Base-by-base conservation (phyloP, 352 stramenopile species). In the Phytophthora sojae region DNA sequence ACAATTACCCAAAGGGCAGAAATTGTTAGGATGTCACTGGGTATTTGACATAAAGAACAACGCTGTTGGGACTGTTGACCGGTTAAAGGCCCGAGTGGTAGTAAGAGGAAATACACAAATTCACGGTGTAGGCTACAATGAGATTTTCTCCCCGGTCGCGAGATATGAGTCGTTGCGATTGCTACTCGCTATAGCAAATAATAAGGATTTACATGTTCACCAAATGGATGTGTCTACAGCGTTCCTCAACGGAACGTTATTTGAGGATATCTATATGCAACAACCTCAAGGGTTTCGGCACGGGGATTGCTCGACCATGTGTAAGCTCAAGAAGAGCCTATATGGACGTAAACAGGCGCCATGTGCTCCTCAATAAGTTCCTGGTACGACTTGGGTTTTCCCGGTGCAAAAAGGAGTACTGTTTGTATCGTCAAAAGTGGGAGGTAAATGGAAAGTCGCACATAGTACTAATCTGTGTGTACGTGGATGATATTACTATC, bases 371-470 rank as follows among this genome's bases (percentile, higher is more conserved):
- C 11, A 59, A 58, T 52, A 59, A 59, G 32, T n/a, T 66, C 1
- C 17, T 66, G 0, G 26, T 37, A 17, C 54, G n/a, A 19, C n/a
- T 65, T 25, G 30, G 58, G 6, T 58, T 57, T 65, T 65, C n/a
- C 37, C 29, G 29, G 58, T 57, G 58, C 30, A 57, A 65, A 65
- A 65, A 19, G 47, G 35, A 44, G 37, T 44, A n/a, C 11, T 42
- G 35, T 42, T 42, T 42, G 35, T 42, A 42, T 11, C 35, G n/a
- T 42, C 25, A 63, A 63, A 54, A 63, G n/a, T 32, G 25, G 42
- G 44, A 42, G 35, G 11, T 42, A 42, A 42, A 42, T 15, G 35
- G 35, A 17, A 11, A 17, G 9, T 17, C 35, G 4, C 35, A 17
- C 4, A 15, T 42, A 42, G 35, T 42, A 17, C 35, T 17, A 6